Evolutionary conservation across 2,329 filamentous ascomycete genomes (phyloP), one percentile per base, ranked within the genome.

Genomic region (Coniochaeta sp.): DNA sequence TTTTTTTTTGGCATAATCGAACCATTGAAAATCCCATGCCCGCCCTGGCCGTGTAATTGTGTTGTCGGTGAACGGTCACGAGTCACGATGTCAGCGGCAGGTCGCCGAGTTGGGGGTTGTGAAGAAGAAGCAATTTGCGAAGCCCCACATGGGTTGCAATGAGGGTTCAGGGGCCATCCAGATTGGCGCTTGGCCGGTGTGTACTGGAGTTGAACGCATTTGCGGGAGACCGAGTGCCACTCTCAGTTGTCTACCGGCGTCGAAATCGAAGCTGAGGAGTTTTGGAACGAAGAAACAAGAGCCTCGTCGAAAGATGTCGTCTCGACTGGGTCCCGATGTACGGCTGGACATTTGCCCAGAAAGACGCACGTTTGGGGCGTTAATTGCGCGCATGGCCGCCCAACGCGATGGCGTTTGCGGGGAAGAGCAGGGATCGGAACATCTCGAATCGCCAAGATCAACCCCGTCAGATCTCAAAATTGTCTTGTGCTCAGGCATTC

Each of bases 361-460:
- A n/a, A n/a, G 8, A 42, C 38, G 38, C 38, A 42, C 38, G 38
- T 42, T 26, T 42, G 38, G 20, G 38, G 38, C 38, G 20, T n/a
- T 22, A 26, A 42, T 38, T 38, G 33, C 33, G 33, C 33, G 33
- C 33, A 38, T 24, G n/a, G n/a, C n/a, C n/a, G n/a, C n/a, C n/a
- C n/a, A n/a, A n/a, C 38, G 20, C 38, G 20, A 42, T 42, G 38
- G 38, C 38, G 38, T 42, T 42, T 42, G 38, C 38, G 38, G 38
- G 38, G 38, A n/a, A n/a, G 12, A 42, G 8, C 38, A 42, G 38
- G 38, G 38, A n/a, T 42, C 31, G n/a, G 5, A 33, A 20, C 33
- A 5, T 16, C 33, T 35, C 33, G 33, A 35, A 35, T 35, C 33
- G 33, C 33, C 12, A 4, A 40, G 35, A n/a, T n/a, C n/a, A n/a